A percentile compares a stretch with the other conserved stretches of the same genome.
These are phyloP conservation scores for Colletotrichum plurivorum DNA, from an alignment of 2,329 filamentous ascomycete genomes.

Conservation along the genomic window DNA sequence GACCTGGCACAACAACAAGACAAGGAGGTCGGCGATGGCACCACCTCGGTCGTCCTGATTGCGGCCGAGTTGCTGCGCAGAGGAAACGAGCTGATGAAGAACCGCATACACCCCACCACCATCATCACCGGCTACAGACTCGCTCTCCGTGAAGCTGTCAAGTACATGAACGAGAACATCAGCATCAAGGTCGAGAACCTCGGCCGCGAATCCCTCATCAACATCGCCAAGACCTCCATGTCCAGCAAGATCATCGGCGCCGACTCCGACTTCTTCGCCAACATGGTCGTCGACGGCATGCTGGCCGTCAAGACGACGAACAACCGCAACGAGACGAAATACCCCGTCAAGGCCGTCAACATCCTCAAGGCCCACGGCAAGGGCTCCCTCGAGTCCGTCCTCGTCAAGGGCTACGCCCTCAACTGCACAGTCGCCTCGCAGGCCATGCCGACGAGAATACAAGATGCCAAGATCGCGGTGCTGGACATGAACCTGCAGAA, in stretches of 20 bases:
- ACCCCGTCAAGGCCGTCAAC: constrained; percentile 99
- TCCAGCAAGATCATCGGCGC: constrained; percentile 98
- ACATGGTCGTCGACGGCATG: constrained; percentile 98
- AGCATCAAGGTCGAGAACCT: constrained; percentile 95
- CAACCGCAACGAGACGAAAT: constrained; percentile 91
- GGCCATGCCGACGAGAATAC: constrained; percentile 94
- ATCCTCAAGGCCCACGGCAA: constrained; percentile 99
- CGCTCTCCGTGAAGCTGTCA: constrained; percentile 94
- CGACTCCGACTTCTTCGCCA: constrained; percentile 96
- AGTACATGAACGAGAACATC: constrained; percentile 99
- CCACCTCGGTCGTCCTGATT: constrained; percentile 97
- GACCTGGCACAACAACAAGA: constrained; percentile 98
- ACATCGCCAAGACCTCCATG: constrained; percentile 99
- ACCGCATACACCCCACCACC: constrained; percentile 99
- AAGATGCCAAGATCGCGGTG: constrained; percentile 95
- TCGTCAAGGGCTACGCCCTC: constrained; percentile 96
- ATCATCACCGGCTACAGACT: constrained; percentile 99
- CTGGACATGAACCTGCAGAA: constrained; percentile 99
- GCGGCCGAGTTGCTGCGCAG: constrained; percentile 93
- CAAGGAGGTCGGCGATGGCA: constrained; percentile 98
- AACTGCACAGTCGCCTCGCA: constrained; percentile 99
- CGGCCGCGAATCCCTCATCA: constrained; percentile 90
- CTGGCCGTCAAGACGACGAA: constrained; percentile 94
- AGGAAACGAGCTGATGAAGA: constrained; percentile 99
- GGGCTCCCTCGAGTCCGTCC: constrained; percentile 86